These are phyloP conservation scores for Avena insularis DNA, from an alignment of 176 grass and related monocot genomes.

Conservation along the genomic window DNA sequence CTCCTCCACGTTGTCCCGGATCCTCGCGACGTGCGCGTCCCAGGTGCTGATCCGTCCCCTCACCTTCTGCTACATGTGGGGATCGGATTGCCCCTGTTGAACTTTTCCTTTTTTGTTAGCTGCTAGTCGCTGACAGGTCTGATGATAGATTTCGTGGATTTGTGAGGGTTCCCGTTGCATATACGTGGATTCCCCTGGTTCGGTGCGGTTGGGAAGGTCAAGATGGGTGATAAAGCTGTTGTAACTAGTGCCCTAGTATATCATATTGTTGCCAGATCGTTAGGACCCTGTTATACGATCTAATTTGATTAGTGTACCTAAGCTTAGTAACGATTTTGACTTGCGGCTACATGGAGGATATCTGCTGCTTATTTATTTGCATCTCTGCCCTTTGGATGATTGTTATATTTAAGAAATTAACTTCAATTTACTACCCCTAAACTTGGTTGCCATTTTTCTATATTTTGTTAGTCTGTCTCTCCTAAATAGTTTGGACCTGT, in stretches of 20 bases:
- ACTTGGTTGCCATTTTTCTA: not conserved
- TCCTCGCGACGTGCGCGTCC: constrained; percentile 59
- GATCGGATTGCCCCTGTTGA: not conserved
- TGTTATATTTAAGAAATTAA: not conserved
- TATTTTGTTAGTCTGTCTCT: not conserved
- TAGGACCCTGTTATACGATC: not conserved
- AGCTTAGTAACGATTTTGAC: constrained; percentile 10
- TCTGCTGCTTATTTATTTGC: not conserved
- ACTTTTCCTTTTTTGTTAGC: not conserved
- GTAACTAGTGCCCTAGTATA: not conserved
- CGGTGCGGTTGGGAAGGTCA: not conserved
- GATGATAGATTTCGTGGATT: not conserved
- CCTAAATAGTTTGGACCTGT: not conserved
- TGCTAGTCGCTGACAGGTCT: not conserved
- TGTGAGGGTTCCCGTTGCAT: not conserved
- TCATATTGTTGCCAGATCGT: not conserved
- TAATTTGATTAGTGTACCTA: not conserved
- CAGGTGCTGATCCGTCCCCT: constrained; percentile 41
- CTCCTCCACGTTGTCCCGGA: constrained; percentile 40
- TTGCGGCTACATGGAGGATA: not conserved
- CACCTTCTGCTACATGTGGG: not conserved
- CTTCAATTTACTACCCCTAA: not conserved
- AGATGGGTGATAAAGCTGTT: not conserved
- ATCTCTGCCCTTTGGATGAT: not conserved
- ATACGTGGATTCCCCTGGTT: not conserved